Base-by-base conservation (phyloP, 2,329 filamentous ascomycete genomes). In the Bisporella sp. region DNA sequence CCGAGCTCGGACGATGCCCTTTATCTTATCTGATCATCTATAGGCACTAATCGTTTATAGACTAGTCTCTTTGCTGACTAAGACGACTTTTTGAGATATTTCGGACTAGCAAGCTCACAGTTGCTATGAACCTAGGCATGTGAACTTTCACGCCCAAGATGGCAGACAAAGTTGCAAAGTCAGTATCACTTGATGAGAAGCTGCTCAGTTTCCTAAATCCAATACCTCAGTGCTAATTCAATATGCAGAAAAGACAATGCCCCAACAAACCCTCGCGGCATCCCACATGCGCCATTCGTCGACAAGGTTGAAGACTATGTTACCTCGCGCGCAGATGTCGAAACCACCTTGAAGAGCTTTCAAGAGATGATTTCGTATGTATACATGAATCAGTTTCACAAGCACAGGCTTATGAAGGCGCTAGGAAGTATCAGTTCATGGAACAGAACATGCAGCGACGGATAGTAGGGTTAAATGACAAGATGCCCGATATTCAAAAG, bases 351-450 rank as follows among this genome's bases (percentile, higher is more conserved):
- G 64, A 84, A 86, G 65, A 89, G 79, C 68, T 95, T 95, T 68
- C 88, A 92, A 66, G 89, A 95, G 74, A 93, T 95, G 88, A 95
- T 95, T 59, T 89, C 87, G 87, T 93, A 77, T 49, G 73, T 62
- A 48, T 31, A 33, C 13, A 6, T 8, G 32, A 31, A 4, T 45
- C 41, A 6, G 13, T 12, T 31, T 7, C n/a, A 47, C 9, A 12
- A 37, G 21, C n/a, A 33, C 29, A 49, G 31, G 55, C 57, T 56
- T 40, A 60, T 55, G 43, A 21, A 57, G 70, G 70, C 64, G 66
- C 68, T 66, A 95, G 90, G 61, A 99, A 99, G 78, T 99, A 99
- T 74, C 93, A 97, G 69, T 99, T 97, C 73, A 99, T 99, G 93
- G 90, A 97, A 72, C 76, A 86, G 66, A 97, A 96, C 69, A 87